Evolutionary conservation across 495 filamentous ascomycete species (phyloP).

Genomic region (Aspergillus ostianus): DNA sequence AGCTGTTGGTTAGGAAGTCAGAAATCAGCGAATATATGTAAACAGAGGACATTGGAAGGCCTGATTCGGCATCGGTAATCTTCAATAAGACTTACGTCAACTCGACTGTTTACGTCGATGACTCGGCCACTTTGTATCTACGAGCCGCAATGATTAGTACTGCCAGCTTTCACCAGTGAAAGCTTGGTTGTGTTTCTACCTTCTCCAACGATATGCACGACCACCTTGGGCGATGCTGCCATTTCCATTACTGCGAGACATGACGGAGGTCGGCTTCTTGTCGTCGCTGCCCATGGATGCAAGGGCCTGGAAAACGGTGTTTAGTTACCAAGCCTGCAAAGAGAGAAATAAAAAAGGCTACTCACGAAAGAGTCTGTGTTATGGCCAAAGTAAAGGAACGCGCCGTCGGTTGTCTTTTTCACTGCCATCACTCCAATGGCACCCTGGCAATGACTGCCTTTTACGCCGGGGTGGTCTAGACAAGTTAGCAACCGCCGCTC

Average conservation of each 20-base stretch:
- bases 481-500: neutral
- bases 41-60: neutral
- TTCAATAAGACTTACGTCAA: neutral
- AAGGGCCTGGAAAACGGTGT: conserved; percentile 51
- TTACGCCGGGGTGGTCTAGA: conserved; percentile 70
- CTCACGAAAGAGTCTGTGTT: conserved; percentile 86
- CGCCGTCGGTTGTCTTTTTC: conserved; percentile 69
- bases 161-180: neutral
- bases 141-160: neutral
- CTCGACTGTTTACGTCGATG: neutral
- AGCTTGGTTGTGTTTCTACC: conserved; percentile 14
- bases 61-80: neutral
- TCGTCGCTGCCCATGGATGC: conserved; percentile 83
- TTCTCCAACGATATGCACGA: conserved; percentile 25
- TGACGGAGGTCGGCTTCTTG: conserved; percentile 66
- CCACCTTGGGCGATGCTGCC: conserved; percentile 44
- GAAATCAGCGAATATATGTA: neutral
- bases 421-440: conserved; percentile 83
- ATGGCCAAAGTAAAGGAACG: conserved; percentile 82
- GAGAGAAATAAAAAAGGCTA: conserved; percentile 2
- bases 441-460: conserved; percentile 63
- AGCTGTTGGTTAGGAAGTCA: neutral
- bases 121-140: conserved; percentile 11
- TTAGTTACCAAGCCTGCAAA: neutral
- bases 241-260: conserved; percentile 64